These are phyloP conservation scores for Camptophora hylomeconis DNA, from an alignment of 2,329 filamentous ascomycete species.

Conservation along the genomic window DNA sequence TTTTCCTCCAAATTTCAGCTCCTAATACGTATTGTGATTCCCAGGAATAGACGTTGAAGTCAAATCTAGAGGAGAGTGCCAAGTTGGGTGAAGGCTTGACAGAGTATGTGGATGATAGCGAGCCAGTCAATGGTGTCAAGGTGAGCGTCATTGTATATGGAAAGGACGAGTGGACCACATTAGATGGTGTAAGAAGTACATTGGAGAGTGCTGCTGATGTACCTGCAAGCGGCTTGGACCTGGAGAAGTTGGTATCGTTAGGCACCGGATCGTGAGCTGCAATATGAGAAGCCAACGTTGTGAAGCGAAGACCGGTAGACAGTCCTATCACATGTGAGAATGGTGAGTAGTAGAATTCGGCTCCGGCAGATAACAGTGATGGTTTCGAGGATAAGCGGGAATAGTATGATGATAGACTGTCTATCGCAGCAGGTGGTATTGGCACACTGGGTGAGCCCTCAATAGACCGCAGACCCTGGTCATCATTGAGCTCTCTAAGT, in stretches of 20 bases:
- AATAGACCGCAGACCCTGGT: no score
- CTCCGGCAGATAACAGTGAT: conserved; percentile 78
- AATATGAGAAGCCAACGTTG: conserved; percentile 46
- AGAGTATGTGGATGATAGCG: conserved; percentile 79
- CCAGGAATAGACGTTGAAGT: conserved; percentile 97
- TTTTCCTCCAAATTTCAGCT: conserved; percentile 77
- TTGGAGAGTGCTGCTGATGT: conserved; percentile 17
- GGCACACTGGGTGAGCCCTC: conserved; percentile 5
- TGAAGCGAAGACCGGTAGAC: conserved; percentile 78
- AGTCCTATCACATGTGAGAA: conserved; percentile 89
- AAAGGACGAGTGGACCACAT: conserved; percentile 50
- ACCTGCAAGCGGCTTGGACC: conserved; percentile 13
- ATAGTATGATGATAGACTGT: conserved; percentile 18
- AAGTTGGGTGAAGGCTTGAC: conserved; percentile 74
- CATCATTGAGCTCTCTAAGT: conserved; percentile 14
- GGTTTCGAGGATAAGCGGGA: conserved; percentile 14
- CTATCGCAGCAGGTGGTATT: conserved; percentile 19
- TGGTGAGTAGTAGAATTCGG: conserved; percentile 88
- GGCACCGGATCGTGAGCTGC: conserved; percentile 33
- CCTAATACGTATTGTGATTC: conserved; percentile 88
- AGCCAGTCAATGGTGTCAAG: conserved; percentile 87
- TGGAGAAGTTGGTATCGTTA: conserved; percentile 5
- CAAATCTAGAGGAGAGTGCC: conserved; percentile 78
- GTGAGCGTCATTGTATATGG: conserved; percentile 90
- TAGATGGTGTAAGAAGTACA: conserved; percentile 16